Base-by-base conservation (phyloP, 345 rosid genomes). In the Pistacia vera region DNA sequence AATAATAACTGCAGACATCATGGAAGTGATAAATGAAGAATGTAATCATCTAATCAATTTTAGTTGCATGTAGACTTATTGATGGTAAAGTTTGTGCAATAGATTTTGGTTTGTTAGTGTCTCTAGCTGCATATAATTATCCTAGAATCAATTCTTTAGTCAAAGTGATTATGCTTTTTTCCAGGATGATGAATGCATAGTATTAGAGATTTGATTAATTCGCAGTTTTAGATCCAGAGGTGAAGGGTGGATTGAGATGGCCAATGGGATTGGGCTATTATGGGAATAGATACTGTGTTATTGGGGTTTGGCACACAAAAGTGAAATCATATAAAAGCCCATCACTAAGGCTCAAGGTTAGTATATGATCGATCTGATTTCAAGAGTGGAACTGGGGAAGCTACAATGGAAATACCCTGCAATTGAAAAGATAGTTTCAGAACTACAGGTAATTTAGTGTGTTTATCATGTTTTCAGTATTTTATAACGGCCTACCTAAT, bases 161-260 rank as follows among this genome's bases (percentile, higher is more conserved):
- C 48, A 11, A 52, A 38, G 44, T 68, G 13, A 74, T 68, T 16
- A 12, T 76, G 22, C 35, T 36, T 52, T 38, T 13, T 66, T 84
- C 22, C 84, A 94, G 97, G 93, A 91, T 36, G 86, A 87, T n/a
- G 94, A 90, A 83, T 77, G 66, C 66, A 82, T 44, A 74, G 81
- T 81, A 85, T 94, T 8, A 78, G 66, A 38, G 79, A 69, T 30
- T 71, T 92, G 78, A 66, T 94, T 46, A 73, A 74, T 73, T 82
- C 82, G 92, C 91, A 16, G 79, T 86, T 70, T 16, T 88, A 75
- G 94, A 90, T 82, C 82, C 89, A 13, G 82, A 79, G 59, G 87
- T 78, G 79, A 91, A 88, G 79, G 96, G 97, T 22, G 93, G 97
- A 49, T 71, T 92, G 74, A 86, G 88, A 80, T 91, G 96, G 97